Base-by-base conservation (phyloP, 805 yeast species). In the Wickerhamiella australiensis region DNA sequence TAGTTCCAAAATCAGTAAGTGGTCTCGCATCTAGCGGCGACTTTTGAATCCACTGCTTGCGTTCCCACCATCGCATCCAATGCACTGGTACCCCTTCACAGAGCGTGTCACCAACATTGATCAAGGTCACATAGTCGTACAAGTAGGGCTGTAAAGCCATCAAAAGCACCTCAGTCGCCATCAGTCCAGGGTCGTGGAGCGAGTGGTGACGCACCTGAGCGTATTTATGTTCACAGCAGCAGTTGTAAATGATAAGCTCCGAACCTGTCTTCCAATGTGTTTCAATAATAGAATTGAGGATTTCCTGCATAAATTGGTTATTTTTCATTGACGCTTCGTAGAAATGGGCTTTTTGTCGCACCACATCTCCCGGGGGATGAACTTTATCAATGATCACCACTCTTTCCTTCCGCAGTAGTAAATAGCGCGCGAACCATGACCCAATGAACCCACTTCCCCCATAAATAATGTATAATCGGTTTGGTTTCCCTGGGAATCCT, bases 401-500 rank as follows among this genome's bases (percentile, higher is more conserved):
- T 12, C 23, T 37, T 17, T 60, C 62, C 6, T 56, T 56, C 2
- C 65, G 57, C 8, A 59, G 54, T 15, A 59, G 40, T 25, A 61
- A 53, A 38, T 58, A 61, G 8, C 65, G 55, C 23, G 56, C 60
- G 12, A 61, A 52, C 65, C 65, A 61, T 3, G 65, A 57, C 6
- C 65, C 65, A 22, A 53, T 29, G 43, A 60, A 61, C 8, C 65
- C 65, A n/a, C 57, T 50, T 18, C 64, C 65, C 1, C 65, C 64
- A 6, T 56, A 53, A n/a, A 61, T 46, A 12, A 61, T 46, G 49
- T 59, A 61, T 15, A 54, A 22, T 3, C 61, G 53, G 11, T 50
- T 26, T 7, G 26, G 25, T 11, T 23, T 45, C 4, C 42, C 49
- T 2, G 45, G 49, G 35, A 18, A 42, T 13, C 51, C 58, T 15